Percentiles rank a stretch among this genome's conserved stretches.
These are phyloP conservation scores for Curvularia hawaiiensis DNA, from an alignment of 2,329 filamentous ascomycete species.

Conservation along the genomic window DNA sequence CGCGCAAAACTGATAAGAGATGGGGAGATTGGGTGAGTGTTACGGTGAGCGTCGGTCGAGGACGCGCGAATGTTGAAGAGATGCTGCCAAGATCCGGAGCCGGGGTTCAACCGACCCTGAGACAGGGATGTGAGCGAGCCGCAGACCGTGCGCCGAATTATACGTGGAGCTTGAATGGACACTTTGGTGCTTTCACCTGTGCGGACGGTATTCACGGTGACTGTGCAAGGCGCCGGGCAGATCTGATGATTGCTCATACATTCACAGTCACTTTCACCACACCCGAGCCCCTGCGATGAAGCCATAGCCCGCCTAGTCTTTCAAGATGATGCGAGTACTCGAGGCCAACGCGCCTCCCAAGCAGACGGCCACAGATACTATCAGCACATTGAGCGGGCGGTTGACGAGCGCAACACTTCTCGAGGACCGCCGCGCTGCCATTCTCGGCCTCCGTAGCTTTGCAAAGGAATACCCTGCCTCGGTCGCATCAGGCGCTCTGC, in stretches of 20 bases:
- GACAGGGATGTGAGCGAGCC: slow-evolving; percentile 4
- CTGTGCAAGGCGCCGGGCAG: not conserved
- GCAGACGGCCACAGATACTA: slow-evolving; percentile 95
- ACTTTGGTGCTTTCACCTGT: not conserved
- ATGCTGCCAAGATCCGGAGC: slow-evolving; percentile 26
- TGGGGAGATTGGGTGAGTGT: slow-evolving; percentile 6
- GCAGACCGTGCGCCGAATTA: slow-evolving; percentile 25
- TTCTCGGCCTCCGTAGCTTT: slow-evolving; percentile 91
- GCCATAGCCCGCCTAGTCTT: slow-evolving; percentile 19
- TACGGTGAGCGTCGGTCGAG: slow-evolving; percentile 1
- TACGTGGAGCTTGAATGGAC: slow-evolving; percentile 26
- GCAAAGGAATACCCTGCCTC: slow-evolving; percentile 96
- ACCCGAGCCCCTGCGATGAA: slow-evolving; percentile 22
- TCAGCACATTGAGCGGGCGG: slow-evolving; percentile 84
- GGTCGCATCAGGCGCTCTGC: slow-evolving; percentile 89
- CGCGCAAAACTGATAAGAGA: slow-evolving; percentile 14
- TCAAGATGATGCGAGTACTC: slow-evolving; percentile 59
- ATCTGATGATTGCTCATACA: slow-evolving; percentile 1
- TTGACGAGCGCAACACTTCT: slow-evolving; percentile 88
- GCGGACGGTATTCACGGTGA: not conserved
- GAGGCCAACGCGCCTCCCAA: slow-evolving; percentile 82
- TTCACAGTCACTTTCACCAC: slow-evolving; percentile 1
- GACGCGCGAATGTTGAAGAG: slow-evolving; percentile 14
- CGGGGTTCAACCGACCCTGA: slow-evolving; percentile 22
- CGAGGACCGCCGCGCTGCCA: slow-evolving; percentile 87